Evolutionary conservation across 805 yeast species (phyloP).

Genomic region (Suhomyces faveliae): DNA sequence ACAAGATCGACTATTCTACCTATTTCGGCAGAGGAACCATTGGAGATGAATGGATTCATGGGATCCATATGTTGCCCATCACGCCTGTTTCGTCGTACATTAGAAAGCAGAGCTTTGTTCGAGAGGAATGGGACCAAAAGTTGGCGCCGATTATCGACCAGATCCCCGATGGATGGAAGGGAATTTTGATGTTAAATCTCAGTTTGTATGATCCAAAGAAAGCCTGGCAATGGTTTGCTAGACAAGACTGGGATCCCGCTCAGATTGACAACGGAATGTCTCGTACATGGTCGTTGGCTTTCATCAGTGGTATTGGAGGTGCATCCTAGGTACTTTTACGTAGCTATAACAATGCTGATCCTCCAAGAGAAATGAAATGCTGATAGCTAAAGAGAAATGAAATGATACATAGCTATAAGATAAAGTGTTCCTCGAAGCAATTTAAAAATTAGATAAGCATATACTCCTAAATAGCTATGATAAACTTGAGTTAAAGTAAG

Average conservation of each 20-base stretch:
- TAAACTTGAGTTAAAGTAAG: too few relatives aligned
- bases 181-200: constrained; percentile 66
- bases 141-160: constrained; percentile 43
- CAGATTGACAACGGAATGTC: constrained; percentile 84
- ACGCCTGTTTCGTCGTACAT: constrained; percentile 66
- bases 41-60: constrained; percentile 65
- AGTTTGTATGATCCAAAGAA: constrained; percentile 70
- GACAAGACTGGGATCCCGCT: constrained; percentile 48
- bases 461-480: too few relatives aligned
- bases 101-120: constrained; percentile 51
- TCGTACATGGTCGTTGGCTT: constrained; percentile 81
- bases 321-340: too few relatives aligned
- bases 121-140: constrained; percentile 62
- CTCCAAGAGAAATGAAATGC: too few relatives aligned
- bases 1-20: constrained; percentile 70
- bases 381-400: too few relatives aligned
- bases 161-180: constrained; percentile 70
- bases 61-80: constrained; percentile 75
- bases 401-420: too few relatives aligned
- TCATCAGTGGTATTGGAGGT: constrained; percentile 55
- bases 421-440: too few relatives aligned
- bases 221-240: constrained; percentile 45
- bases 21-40: constrained; percentile 67
- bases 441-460: too few relatives aligned
- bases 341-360: too few relatives aligned